Percentiles rank a stretch among this genome's conserved stretches.
Evolutionary conservation across 257 asterid species (phyloP).

Genomic region (Eucommia ulmoides): DNA sequence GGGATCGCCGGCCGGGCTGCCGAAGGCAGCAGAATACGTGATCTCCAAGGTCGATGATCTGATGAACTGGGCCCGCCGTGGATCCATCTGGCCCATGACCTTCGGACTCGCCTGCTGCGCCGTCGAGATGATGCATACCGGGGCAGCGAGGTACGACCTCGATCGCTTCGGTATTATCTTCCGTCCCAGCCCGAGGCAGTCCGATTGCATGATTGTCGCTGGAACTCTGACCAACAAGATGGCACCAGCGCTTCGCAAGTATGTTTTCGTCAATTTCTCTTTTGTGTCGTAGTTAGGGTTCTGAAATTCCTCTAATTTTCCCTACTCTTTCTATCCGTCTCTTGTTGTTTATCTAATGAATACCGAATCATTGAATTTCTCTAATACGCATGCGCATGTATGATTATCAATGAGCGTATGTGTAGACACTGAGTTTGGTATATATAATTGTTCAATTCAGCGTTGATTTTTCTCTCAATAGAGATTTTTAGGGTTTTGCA

Average conservation of each 20-base stretch:
- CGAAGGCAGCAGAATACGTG: conserved; percentile 82
- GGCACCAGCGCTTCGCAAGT: conserved; percentile 99
- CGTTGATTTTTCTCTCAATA: too few species aligned
- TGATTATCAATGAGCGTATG: neutral
- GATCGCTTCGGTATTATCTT: conserved; percentile 94
- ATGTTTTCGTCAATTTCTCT: conserved; percentile 3
- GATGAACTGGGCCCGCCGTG: conserved; percentile 93
- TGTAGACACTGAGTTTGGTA: neutral
- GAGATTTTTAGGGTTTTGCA: too few species aligned
- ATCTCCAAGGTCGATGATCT: conserved; percentile 92
- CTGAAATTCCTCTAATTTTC: too few species aligned
- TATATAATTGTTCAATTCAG: too few species aligned
- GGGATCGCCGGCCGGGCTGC: conserved; percentile 56
- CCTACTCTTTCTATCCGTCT: too few species aligned
- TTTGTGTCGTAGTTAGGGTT: too few species aligned
- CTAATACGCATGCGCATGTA: too few species aligned
- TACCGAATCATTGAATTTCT: too few species aligned
- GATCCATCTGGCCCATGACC: conserved; percentile 99
- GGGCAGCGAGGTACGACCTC: conserved; percentile 92
- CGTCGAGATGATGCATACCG: conserved; percentile 98
- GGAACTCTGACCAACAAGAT: conserved; percentile 89
- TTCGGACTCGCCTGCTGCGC: conserved; percentile 97
- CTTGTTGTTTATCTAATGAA: too few species aligned
- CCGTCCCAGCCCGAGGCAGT: conserved; percentile 95
- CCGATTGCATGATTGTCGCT: conserved; percentile 90